These are phyloP conservation scores for Paecilomyces dactylethromorphus DNA, from an alignment of 2,329 filamentous ascomycete species.

Conservation along the genomic window DNA sequence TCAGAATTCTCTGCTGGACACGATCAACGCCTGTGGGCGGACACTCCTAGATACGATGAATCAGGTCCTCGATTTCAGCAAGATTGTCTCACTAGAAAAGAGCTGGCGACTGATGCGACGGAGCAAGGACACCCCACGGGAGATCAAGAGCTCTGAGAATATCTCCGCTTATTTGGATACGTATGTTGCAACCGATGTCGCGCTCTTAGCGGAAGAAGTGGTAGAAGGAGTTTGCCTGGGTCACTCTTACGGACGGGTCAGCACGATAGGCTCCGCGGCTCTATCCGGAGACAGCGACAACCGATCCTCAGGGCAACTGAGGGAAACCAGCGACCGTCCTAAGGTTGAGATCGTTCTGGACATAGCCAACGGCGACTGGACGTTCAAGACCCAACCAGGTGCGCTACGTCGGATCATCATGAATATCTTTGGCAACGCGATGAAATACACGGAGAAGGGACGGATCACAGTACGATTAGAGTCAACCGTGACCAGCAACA, in stretches of 20 bases:
- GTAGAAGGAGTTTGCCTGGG: constrained; percentile 50
- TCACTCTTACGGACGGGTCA: constrained; percentile 32
- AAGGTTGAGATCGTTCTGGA: constrained; percentile 46
- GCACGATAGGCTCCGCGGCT: background rate
- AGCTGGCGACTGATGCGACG: constrained; percentile 28
- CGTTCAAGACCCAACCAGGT: constrained; percentile 50
- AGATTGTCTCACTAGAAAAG: constrained; percentile 40
- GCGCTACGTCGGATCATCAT: constrained; percentile 51
- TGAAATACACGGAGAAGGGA: constrained; percentile 55
- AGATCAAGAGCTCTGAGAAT: constrained; percentile 22
- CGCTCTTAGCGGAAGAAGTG: constrained; percentile 46
- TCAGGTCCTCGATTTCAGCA: constrained; percentile 45
- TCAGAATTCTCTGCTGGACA: constrained; percentile 33
- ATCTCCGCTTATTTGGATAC: constrained; percentile 27
- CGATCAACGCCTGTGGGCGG: constrained; percentile 35
- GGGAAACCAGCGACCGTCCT: constrained; percentile 7
- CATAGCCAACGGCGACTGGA: constrained; percentile 47
- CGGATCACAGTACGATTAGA: constrained; percentile 42
- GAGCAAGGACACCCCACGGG: constrained; percentile 17
- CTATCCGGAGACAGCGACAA: constrained; percentile 3
- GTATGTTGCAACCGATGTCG: constrained; percentile 35
- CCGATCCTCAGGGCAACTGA: background rate
- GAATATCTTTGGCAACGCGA: constrained; percentile 57
- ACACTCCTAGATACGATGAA: constrained; percentile 40
- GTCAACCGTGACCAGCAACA: constrained; percentile 3